Conservation (phyloP, 2,329 filamentous ascomycete species). For the Pyricularia grisea region DNA sequence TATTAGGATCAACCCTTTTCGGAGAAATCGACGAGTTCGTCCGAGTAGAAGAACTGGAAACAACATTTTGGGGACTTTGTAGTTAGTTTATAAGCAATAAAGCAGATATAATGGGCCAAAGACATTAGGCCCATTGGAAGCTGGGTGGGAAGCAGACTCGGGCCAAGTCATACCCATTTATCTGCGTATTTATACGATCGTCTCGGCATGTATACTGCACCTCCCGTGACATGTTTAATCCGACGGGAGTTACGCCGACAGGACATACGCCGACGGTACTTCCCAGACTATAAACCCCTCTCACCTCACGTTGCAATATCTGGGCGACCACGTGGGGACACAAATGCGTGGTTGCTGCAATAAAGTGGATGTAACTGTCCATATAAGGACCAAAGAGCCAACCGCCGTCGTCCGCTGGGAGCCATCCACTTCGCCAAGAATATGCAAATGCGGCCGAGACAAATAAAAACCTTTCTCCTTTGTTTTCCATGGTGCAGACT, state of each 20-base stretch:
- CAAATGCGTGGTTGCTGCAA: not conserved
- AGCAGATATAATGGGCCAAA: too few species aligned
- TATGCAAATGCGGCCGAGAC: not conserved
- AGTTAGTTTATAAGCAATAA: too few species aligned
- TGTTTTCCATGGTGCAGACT: not conserved
- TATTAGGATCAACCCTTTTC: not conserved
- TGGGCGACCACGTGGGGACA: not conserved
- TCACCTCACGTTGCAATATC: not conserved
- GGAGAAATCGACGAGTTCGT: not conserved
- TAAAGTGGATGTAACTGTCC: not conserved
- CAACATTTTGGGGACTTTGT: not conserved
- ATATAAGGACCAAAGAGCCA: not conserved
- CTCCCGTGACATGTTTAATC: too few species aligned
- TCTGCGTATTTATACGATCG: not conserved
- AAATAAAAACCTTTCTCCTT: not conserved
- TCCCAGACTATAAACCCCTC: not conserved
- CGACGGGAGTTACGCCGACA: too few species aligned
- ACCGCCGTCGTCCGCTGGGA: not conserved
- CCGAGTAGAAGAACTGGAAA: not conserved
- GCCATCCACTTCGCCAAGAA: not conserved
- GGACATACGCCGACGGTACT: not conserved
- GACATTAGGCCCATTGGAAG: too few species aligned
- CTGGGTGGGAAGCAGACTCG: too few species aligned
- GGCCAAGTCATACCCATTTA: not conserved
- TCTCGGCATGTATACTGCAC: too few species aligned